Percentiles rank a stretch among this genome's conserved stretches.
phyloP scores from a whole-genome alignment of 2,329 filamentous ascomycete species.

The Trichoderma sp. region DNA sequence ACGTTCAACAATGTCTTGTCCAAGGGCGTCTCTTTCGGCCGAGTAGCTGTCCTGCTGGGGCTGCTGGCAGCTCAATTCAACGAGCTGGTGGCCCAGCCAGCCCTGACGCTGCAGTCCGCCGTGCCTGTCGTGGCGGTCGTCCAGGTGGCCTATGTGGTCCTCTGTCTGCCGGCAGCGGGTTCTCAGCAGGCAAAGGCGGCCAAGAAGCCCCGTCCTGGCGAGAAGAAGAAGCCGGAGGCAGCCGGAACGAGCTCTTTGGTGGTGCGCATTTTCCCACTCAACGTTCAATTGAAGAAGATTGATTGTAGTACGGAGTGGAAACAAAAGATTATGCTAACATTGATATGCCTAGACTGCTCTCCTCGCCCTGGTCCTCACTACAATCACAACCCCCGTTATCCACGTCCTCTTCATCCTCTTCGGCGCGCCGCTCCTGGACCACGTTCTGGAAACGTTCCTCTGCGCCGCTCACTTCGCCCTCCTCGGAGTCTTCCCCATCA shows the following conservation, averaged over 20 bases:
- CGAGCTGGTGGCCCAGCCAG: slow-evolving; percentile 70
- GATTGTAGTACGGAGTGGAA: neutral
- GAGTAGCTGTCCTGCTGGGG: slow-evolving; percentile 69
- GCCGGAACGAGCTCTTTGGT: slow-evolving; percentile 51
- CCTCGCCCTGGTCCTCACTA: slow-evolving; percentile 62
- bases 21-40: slow-evolving; percentile 63
- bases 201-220: slow-evolving; percentile 58
- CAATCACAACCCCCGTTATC: slow-evolving; percentile 67
- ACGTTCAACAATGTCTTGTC: slow-evolving; percentile 45
- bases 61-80: slow-evolving; percentile 67
- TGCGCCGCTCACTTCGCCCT: slow-evolving; percentile 81
- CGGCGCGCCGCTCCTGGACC: slow-evolving; percentile 85
- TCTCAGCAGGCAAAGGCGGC: slow-evolving; percentile 45
- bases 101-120: slow-evolving; percentile 62
- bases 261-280: slow-evolving; percentile 44
- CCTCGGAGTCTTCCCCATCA: slow-evolving; percentile 75
- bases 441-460: slow-evolving; percentile 76
- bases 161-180: slow-evolving; percentile 67
- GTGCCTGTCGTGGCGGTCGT: slow-evolving; percentile 66
- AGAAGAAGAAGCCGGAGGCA: slow-evolving; percentile 57
- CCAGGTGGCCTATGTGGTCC: slow-evolving; percentile 65
- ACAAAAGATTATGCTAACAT: slow-evolving; percentile 5
- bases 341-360: slow-evolving; percentile 46
- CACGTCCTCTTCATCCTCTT: slow-evolving; percentile 77
- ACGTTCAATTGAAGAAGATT: too few species aligned